Base-by-base conservation (phyloP, 2,329 filamentous ascomycete genomes). In the Sordariomycetes sp. region DNA sequence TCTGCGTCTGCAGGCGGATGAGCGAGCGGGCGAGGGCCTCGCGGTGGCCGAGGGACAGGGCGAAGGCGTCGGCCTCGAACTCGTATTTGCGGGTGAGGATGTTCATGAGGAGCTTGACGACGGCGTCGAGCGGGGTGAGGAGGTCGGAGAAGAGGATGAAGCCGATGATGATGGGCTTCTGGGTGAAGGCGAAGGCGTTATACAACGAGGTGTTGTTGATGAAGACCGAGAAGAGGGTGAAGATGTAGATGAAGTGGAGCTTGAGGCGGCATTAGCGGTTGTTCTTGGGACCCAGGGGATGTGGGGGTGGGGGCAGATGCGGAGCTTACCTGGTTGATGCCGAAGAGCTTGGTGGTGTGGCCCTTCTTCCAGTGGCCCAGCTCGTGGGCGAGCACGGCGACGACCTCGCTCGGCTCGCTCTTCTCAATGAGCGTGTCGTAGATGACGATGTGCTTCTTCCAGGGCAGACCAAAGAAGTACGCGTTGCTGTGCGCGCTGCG, bases 361-460 rank as follows among this genome's bases (percentile, higher is more conserved):
- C 90, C 91, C 64, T 96, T 83, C 67, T 88, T 93, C 94, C 94
- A 99, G 77, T 99, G 94, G 56, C 94, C 94, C 54, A 99, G 82
- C 74, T 99, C 94, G 71, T 99, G 94, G 40, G 90, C 92, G 58
- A 99, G 78, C 57, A 99, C 92, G 63, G 94, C 93, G 60, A 96
- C 90, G 48, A 99, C 92, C 73, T 99, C 94, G 68, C 94, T 82
- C 3, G 89, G 86, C 62, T 92, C 85, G 71, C 88, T 94, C 82
- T 97, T 96, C 74, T 97, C 93, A 62, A 99, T 91, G 62, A 99
- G 76, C 5, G 95, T 99, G 70, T 99, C 94, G 71, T 96, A 99
- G 69, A 99, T 95, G 68, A 99, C 94, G 77, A 99, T 99, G 78
- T 97, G 95, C 82, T 97, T 97, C 82, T 97, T 97, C 92, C 93